phyloP scores from a whole-genome alignment of 73 alveolate genomes.

The Tetrahymena elliotti region DNA sequence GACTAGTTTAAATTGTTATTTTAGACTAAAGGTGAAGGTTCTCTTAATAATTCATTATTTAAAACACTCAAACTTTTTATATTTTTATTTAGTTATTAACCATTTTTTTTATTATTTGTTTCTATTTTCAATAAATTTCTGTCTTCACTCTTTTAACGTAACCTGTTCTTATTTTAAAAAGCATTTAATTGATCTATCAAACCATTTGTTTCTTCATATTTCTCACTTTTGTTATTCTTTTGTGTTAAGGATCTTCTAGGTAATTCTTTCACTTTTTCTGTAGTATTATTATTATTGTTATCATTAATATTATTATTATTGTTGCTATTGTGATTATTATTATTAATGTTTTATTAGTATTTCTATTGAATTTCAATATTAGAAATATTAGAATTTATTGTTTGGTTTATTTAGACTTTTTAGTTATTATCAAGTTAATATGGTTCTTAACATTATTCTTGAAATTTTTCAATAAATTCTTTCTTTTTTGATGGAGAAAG shows the following conservation, averaged over 20 bases:
- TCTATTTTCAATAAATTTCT: not conserved
- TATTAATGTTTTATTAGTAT: not conserved
- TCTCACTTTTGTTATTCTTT: not conserved
- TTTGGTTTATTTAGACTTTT: not conserved
- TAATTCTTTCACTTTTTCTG: not conserved
- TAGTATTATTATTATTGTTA: no score
- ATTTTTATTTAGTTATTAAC: not conserved
- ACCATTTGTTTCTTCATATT: not conserved
- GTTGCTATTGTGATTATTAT: no score
- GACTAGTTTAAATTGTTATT: not conserved
- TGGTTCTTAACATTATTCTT: not conserved
- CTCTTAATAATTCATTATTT: not conserved
- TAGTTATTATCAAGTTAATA: not conserved
- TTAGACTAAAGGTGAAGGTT: not conserved
- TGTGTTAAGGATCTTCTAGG: not conserved
- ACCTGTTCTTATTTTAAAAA: not conserved
- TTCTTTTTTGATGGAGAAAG: not conserved
- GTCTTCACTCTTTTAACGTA: not conserved
- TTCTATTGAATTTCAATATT: not conserved
- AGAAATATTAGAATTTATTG: not conserved
- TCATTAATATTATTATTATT: no score
- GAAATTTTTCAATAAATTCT: not conserved
- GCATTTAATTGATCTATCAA: not conserved
- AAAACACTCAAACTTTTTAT: not conserved
- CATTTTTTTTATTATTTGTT: not conserved